Conservation (phyloP, 139 green algal genomes). For the Marvania coccoides region DNA sequence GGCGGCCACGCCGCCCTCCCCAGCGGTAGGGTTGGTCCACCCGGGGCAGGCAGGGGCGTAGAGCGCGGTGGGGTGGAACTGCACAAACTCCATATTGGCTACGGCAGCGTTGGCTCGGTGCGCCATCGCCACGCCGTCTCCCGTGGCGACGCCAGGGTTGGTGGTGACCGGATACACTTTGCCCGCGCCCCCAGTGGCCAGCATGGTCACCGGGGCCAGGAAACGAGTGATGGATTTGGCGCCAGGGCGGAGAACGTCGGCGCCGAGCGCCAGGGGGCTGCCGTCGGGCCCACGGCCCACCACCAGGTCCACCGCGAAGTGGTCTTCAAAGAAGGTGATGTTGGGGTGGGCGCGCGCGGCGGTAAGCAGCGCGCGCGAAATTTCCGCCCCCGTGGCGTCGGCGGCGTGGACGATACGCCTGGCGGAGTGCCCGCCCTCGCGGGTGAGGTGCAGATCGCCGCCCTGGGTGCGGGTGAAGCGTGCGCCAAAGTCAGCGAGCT, state of each 20-base stretch:
- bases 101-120: slow-evolving; percentile 68
- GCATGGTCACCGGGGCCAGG: slow-evolving; percentile 70
- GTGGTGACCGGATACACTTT: slow-evolving; percentile 96
- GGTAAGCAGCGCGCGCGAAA: slow-evolving; percentile 83
- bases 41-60: slow-evolving; percentile 22
- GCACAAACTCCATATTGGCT: slow-evolving; percentile 97
- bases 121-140: slow-evolving; percentile 95
- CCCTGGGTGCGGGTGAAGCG: slow-evolving; percentile 68
- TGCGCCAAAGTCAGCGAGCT: slow-evolving; percentile 83
- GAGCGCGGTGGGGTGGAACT: slow-evolving; percentile 95
- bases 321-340: slow-evolving; percentile 80
- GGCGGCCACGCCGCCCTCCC: neutral
- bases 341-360: slow-evolving; percentile 50
- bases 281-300: slow-evolving; percentile 29
- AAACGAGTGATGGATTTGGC: slow-evolving; percentile 51
- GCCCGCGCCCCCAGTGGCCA: slow-evolving; percentile 86
- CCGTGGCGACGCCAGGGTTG: slow-evolving; percentile 91
- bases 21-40: neutral
- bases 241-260: slow-evolving; percentile 66
- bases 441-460: slow-evolving; percentile 78
- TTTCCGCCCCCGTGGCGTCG: slow-evolving; percentile 89
- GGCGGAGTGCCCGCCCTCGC: slow-evolving; percentile 89
- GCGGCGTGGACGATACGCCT: slow-evolving; percentile 92
- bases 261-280: slow-evolving; percentile 64
- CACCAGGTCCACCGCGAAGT: slow-evolving; percentile 66